phyloP scores from a whole-genome alignment of 1,284 basidiomycete species.

The Trametes sp. region DNA sequence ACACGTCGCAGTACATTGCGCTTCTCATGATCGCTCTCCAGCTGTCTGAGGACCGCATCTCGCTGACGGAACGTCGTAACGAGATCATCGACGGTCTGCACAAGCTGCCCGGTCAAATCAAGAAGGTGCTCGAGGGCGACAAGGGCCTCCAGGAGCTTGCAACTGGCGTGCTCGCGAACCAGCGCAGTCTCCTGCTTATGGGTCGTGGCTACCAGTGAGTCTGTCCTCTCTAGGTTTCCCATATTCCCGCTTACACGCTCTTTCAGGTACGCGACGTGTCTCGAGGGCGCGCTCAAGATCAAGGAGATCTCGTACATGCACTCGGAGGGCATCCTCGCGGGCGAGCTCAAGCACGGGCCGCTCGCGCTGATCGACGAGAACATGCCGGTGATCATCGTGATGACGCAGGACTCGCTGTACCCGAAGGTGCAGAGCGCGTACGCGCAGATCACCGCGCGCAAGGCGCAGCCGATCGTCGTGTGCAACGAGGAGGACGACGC shows the following conservation, averaged over 20 bases:
- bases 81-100: slow-evolving; percentile 96
- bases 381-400: slow-evolving; percentile 98
- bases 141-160: slow-evolving; percentile 85
- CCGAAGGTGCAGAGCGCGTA: slow-evolving; percentile 98
- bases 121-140: slow-evolving; percentile 87
- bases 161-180: slow-evolving; percentile 78
- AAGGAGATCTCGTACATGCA: slow-evolving; percentile 98
- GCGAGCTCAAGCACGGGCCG: slow-evolving; percentile 99
- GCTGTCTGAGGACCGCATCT: slow-evolving; percentile 96
- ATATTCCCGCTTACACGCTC: background rate
- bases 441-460: slow-evolving; percentile 96
- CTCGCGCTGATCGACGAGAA: slow-evolving; percentile 98
- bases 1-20: slow-evolving; percentile 99
- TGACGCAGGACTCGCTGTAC: slow-evolving; percentile 98
- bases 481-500: slow-evolving; percentile 94
- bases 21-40: slow-evolving; percentile 98
- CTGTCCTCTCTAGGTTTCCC: background rate
- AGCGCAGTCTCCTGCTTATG: slow-evolving; percentile 95
- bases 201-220: slow-evolving; percentile 96
- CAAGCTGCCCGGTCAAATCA: slow-evolving; percentile 90
- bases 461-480: slow-evolving; percentile 95
- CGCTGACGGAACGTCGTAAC: slow-evolving; percentile 88
- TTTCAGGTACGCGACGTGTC: slow-evolving; percentile 87
- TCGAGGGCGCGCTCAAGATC: slow-evolving; percentile 99
- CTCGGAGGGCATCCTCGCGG: slow-evolving; percentile 94